Evolutionary conservation across 768 basidiomycete species (phyloP), one percentile per base, ranked within the genome.

Genomic region (Amanita fuliginea): DNA sequence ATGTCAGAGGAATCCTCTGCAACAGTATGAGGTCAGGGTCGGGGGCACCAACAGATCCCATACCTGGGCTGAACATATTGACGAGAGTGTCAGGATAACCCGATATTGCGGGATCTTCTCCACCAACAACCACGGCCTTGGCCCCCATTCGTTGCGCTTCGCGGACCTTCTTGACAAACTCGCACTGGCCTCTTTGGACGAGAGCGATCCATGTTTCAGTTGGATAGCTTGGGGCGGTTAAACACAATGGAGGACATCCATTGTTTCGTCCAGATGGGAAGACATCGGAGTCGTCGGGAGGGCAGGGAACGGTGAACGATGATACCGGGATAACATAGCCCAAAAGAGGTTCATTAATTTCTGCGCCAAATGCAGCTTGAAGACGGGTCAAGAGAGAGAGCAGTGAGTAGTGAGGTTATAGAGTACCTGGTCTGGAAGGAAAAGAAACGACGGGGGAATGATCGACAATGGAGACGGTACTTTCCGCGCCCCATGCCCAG

Each of bases 1-100:
- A 97, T 81, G 60, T 92, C 87, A 19, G 85, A 83, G 2, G 93
- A 78, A 60, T 95, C 92, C 59, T 79, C 92, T 89, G 61, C 24
- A 36, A 42, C 46, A 46, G 46, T 41, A 42, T 53, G 51, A 44
- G 28, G 51, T 32, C 35, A 42, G 41, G 8, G 41, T 35, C 22
- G 47, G 37, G 6, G 18, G 43, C 43, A 24, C 42, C 5, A 18
- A 46, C 34, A 21, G 32, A 41, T 60, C 52, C 60, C 74, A 47
- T 43, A 87, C 93, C 86, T 65, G 86, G 87, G 63, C 85, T 88
- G 67, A 87, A 96, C 89, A 96, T 94, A 57, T 86, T 91, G 46
- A 93, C 75, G 53, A 96, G 71, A 22, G 78, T 73, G 59, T 92
- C 83, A 32, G 91, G 78, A 54, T 76, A 75, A 6, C 81, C 87